phyloP scores from a whole-genome alignment of 2,329 filamentous ascomycete genomes.

The Diaporthe amygdali region DNA sequence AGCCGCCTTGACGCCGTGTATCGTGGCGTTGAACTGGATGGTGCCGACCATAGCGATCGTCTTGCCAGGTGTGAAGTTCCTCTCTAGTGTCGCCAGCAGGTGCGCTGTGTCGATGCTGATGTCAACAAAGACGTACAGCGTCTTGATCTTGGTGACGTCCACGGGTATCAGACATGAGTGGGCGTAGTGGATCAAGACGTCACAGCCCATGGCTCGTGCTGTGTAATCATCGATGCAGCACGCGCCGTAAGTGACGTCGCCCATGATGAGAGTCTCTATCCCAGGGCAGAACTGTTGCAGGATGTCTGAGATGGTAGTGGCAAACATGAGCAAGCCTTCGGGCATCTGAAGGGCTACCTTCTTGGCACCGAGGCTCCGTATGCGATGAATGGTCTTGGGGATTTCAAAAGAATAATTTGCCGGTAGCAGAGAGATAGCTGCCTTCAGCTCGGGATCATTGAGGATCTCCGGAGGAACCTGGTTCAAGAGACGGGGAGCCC shows the following conservation, averaged over 20 bases:
- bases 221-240: slow-evolving; percentile 99
- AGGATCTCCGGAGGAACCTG: slow-evolving; percentile 88
- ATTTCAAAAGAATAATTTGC: slow-evolving; percentile 99
- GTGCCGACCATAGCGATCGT: slow-evolving; percentile 93
- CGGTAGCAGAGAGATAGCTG: slow-evolving; percentile 84
- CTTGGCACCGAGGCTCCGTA: slow-evolving; percentile 79
- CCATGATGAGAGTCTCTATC: slow-evolving; percentile 95
- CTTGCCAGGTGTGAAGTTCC: slow-evolving; percentile 85
- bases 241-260: slow-evolving; percentile 96
- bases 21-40: slow-evolving; percentile 97
- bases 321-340: slow-evolving; percentile 92
- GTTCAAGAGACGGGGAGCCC: slow-evolving; percentile 82
- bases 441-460: slow-evolving; percentile 83
- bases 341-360: slow-evolving; percentile 96
- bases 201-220: slow-evolving; percentile 89
- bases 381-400: slow-evolving; percentile 95
- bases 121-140: slow-evolving; percentile 96
- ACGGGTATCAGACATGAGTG: slow-evolving; percentile 97
- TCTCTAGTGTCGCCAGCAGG: slow-evolving; percentile 82
- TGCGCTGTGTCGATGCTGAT: slow-evolving; percentile 94
- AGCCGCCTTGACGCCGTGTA: slow-evolving; percentile 80
- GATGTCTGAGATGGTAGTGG: slow-evolving; percentile 97
- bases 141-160: slow-evolving; percentile 95
- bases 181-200: slow-evolving; percentile 94
- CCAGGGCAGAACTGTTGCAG: slow-evolving; percentile 92